Conservation (phyloP, 495 filamentous ascomycete genomes). For the Clohesyomyces aquaticus region DNA sequence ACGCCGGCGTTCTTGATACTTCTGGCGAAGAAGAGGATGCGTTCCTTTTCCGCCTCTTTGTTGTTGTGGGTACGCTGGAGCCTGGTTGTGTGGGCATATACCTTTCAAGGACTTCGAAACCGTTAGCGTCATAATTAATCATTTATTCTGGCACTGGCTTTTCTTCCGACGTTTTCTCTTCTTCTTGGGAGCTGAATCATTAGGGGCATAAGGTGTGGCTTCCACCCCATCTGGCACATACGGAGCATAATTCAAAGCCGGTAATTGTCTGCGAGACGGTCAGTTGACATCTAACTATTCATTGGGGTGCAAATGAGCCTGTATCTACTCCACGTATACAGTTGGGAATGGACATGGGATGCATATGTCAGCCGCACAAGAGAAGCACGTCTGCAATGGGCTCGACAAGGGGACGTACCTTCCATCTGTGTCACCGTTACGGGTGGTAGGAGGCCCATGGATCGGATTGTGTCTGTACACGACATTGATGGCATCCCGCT, state of each 20-base stretch:
- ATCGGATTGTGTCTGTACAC: conserved; percentile 37
- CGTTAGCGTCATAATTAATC: not conserved
- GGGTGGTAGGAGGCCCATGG: conserved; percentile 19
- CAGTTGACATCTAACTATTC: no score
- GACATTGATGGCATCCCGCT: conserved; percentile 32
- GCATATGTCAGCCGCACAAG: no score
- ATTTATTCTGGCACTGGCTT: conserved; percentile 1
- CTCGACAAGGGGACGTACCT: conserved; percentile 5
- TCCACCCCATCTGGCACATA: not conserved
- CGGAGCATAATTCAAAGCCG: not conserved
- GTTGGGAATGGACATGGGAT: no score
- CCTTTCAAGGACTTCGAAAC: not conserved
- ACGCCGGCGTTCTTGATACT: conserved; percentile 5
- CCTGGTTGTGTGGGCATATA: not conserved
- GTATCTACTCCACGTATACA: no score
- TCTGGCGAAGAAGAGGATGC: conserved; percentile 6
- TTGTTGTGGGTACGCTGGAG: not conserved
- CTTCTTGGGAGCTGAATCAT: not conserved
- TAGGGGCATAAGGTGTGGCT: not conserved
- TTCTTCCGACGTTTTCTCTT: conserved; percentile 7
- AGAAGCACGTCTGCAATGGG: not conserved
- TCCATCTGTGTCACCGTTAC: conserved; percentile 1
- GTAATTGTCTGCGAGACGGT: not conserved
- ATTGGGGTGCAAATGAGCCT: no score
- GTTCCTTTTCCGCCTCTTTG: conserved; percentile 1